Base-by-base conservation (phyloP, 169 alveolate genomes). In the Plasmodium cynomolgi region DNA sequence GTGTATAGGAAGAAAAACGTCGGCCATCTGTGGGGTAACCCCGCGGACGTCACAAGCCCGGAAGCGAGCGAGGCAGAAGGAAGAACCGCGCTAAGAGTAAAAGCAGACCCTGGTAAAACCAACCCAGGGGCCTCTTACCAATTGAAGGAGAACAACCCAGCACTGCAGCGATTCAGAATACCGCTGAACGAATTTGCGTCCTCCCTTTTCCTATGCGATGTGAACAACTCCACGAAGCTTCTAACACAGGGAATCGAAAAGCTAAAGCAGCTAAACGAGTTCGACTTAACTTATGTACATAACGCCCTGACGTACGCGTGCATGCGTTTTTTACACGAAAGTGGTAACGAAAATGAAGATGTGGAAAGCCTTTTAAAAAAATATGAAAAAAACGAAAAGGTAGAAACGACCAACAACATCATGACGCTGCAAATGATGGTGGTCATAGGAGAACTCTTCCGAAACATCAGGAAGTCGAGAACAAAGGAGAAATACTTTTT, bases 391-490 rank as follows among this genome's bases (percentile, higher is more conserved):
- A 90, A 80, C 11, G 94, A 90, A 90, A 90, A 90, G 74, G 94
- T 90, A 7, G 94, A 90, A 79, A 80, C 84, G 50, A 90, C 94
- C 20, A 90, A 90, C 82, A 90, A 90, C 39, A 90, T 90, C 15
- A 90, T 90, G 94, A 62, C 94, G n/a, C 74, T 90, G 50, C 94
- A 90, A 39, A 90, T 90, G 90, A 90, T 90, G 94, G 84, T 90
- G 31, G 90, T 90, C 44, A 58, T 90, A 26, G 94, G 94, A 62
- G 94, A 90, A 79, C 54, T 90, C 13, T 90, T 90, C 74, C 62
- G 94, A 90, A 90, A 54, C 26, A 90, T 90, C 20, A 80, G 94
- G 74, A 90, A 90, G 17, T 34, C 82, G 79, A 80, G 94, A 68
- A 79, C 56, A 5, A 90, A 90, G 15, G 84, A 90, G 73, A 90